Percentiles rank a stretch among this genome's conserved stretches.
Evolutionary conservation across 352 stramenopile genomes (phyloP).

Genomic region (Aphanomyces cochlioides): DNA sequence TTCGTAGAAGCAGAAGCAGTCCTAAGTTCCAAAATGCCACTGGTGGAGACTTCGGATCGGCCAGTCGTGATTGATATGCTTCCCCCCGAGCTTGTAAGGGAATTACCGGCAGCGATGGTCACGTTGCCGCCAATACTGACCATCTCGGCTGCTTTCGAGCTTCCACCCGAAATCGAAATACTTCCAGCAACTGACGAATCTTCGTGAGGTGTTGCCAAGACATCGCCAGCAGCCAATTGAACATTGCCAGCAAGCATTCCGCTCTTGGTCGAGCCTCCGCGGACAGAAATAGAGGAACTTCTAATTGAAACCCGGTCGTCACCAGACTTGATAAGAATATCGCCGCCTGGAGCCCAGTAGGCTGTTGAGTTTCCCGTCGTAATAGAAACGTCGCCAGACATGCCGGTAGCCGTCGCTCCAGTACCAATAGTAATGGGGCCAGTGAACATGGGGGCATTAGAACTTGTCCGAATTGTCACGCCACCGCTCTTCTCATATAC

Average conservation of each 20-base stretch:
- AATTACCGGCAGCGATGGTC: not conserved
- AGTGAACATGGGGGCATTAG: slow-evolving; percentile 1
- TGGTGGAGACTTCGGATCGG: slow-evolving; percentile 37
- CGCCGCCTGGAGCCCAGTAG: not conserved
- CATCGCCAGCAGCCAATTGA: slow-evolving; percentile 2
- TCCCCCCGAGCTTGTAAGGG: slow-evolving; percentile 31
- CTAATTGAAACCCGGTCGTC: not conserved
- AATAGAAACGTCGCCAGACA: not conserved
- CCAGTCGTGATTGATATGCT: slow-evolving; percentile 38
- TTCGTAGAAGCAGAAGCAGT: slow-evolving; percentile 36
- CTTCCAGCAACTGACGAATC: not conserved
- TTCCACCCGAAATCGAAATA: not conserved
- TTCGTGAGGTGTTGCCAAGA: not conserved
- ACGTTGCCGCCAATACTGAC: not conserved
- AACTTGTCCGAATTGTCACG: slow-evolving; percentile 18
- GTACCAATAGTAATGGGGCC: slow-evolving; percentile 16
- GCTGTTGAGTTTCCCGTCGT: not conserved
- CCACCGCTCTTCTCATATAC: not conserved
- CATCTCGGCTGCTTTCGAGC: not conserved
- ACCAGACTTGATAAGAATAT: slow-evolving; percentile 13
- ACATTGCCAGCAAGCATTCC: not conserved
- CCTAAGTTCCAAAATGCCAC: slow-evolving; percentile 39
- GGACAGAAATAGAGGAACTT: slow-evolving; percentile 1
- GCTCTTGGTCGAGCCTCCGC: not conserved
- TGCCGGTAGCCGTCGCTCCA: not conserved